These are phyloP conservation scores for Eucalyptus microcorys DNA, from an alignment of 345 rosid genomes.

Conservation along the genomic window DNA sequence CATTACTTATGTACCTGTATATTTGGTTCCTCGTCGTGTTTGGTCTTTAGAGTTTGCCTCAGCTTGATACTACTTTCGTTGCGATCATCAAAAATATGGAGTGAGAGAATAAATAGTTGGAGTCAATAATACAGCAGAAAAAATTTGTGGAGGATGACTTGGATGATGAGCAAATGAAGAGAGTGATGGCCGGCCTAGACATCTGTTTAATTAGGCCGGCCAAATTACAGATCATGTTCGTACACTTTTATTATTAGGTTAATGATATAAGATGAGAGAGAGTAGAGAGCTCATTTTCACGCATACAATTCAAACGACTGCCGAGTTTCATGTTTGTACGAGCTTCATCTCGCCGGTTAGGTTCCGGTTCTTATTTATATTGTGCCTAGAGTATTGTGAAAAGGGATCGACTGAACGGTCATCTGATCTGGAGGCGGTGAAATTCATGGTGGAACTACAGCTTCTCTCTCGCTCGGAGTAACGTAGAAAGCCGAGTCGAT, in stretches of 20 bases:
- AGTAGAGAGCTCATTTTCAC: neutral
- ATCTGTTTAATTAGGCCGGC: neutral
- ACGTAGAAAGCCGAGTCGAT: neutral
- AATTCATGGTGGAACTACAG: neutral
- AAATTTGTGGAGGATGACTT: neutral
- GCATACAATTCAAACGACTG: neutral
- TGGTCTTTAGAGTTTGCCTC: neutral
- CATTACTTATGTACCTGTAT: constrained; percentile 1
- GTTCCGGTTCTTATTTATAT: neutral
- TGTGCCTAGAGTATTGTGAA: neutral
- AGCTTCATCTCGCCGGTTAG: neutral
- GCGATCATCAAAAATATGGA: neutral
- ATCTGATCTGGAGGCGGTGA: neutral
- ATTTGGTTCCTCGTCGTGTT: neutral
- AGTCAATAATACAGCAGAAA: neutral
- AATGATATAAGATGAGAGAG: neutral
- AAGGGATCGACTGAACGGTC: neutral
- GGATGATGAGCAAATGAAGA: neutral
- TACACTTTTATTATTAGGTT: neutral
- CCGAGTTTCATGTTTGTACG: neutral
- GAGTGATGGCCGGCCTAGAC: neutral
- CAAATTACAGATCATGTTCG: neutral
- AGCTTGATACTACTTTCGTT: neutral
- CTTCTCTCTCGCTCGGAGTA: neutral
- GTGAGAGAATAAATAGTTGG: neutral